These are phyloP conservation scores for Cordyceps cateniannulata DNA, from an alignment of 2,329 filamentous ascomycete species.

Conservation along the genomic window DNA sequence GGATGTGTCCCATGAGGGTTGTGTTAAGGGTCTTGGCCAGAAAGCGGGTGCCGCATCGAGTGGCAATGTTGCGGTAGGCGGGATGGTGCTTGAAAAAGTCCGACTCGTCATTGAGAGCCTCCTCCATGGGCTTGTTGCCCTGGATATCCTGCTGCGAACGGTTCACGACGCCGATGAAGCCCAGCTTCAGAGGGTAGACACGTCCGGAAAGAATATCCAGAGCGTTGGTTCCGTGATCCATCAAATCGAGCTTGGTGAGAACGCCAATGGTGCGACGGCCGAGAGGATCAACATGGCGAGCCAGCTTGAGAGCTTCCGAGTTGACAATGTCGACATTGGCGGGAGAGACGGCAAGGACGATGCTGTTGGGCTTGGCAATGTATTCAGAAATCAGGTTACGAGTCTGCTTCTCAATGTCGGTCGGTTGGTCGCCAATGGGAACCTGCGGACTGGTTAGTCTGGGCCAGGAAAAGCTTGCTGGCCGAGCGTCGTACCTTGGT, in stretches of 20 bases:
- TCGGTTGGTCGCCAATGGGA: slow-evolving; percentile 93
- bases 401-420: slow-evolving; percentile 98
- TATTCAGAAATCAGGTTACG: slow-evolving; percentile 95
- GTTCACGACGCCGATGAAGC: slow-evolving; percentile 97
- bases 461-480: not conserved
- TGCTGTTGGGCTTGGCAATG: slow-evolving; percentile 98
- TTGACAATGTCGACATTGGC: slow-evolving; percentile 98
- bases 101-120: slow-evolving; percentile 80
- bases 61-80: slow-evolving; percentile 93
- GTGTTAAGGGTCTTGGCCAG: slow-evolving; percentile 91
- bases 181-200: slow-evolving; percentile 93
- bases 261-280: slow-evolving; percentile 94
- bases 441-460: slow-evolving; percentile 46
- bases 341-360: slow-evolving; percentile 91
- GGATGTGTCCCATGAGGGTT: slow-evolving; percentile 93
- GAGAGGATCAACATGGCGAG: slow-evolving; percentile 91
- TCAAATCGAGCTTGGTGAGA: slow-evolving; percentile 91
- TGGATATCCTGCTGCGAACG: slow-evolving; percentile 97
- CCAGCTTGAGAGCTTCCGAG: slow-evolving; percentile 93
- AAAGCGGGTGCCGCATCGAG: slow-evolving; percentile 86
- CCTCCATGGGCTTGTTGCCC: slow-evolving; percentile 87
- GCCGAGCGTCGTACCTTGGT: slow-evolving; percentile 63
- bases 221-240: slow-evolving; percentile 98
- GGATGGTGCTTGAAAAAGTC: slow-evolving; percentile 98
- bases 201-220: slow-evolving; percentile 95